Evolutionary conservation across 345 rosid species (phyloP), one percentile per base, ranked within the genome.

Genomic region (Sisymbrium altissimum): DNA sequence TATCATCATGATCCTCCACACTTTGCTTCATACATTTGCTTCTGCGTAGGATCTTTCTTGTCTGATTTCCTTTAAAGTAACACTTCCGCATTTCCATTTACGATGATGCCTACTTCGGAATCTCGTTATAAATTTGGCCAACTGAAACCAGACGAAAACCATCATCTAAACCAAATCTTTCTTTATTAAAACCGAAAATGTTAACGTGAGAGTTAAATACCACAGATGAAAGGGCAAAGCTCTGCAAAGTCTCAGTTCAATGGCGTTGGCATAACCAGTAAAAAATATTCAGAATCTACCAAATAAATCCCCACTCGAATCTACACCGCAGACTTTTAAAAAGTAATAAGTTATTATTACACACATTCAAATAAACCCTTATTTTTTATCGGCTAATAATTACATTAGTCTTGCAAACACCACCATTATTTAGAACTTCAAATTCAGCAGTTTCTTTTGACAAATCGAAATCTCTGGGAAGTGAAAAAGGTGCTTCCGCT

Each of bases 41-140:
- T 76, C 71, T 64, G 40, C 55, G 19, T 76, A 70, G 76, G 40
- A 46, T 70, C 27, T 63, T 52, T 76, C 18, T 45, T 18, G 32
- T 69, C 11, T 27, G 17, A 33, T 54, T 33, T 55, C 52, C 23
- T 18, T 69, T 5, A 7, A 6, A 15, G 10, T 33, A 46, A 64
- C 66, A 48, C 6, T 55, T 4, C n/a, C 59, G 54, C 44, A 3
- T 44, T 63, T 70, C 43, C 52, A n/a, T 43, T 32, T 49, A 65
- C 2, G 27, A 54, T 23, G n/a, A 23, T 53, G 43, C 12, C 41
- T 46, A 40, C 29, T 59, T 66, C 19, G 10, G 1, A 46, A 15
- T n/a, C 21, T 48, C 49, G 10, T 29, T 0, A 38, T 40, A 52
- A 19, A 29, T 54, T 7, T 14, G 4, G 21, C 44, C 17, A 63